A percentile compares a stretch with the other conserved stretches of the same genome.
Evolutionary conservation across 2,329 filamentous ascomycete genomes (phyloP).

Genomic region (Fusarium chuoi): DNA sequence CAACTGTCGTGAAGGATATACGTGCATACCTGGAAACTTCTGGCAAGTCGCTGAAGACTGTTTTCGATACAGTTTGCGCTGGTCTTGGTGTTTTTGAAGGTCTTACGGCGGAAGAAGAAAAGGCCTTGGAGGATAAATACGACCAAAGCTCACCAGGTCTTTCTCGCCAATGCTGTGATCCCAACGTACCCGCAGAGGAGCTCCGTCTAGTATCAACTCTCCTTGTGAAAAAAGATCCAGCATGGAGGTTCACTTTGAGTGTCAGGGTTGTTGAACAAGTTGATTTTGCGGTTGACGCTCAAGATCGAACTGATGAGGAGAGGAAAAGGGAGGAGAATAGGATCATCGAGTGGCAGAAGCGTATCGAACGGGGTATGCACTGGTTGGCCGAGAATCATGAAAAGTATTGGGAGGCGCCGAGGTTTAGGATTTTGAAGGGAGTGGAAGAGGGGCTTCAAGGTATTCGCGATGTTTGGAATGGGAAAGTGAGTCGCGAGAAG

Average conservation of each 20-base stretch:
- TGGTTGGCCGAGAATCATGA: slow-evolving; percentile 7
- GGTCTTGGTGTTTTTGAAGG: slow-evolving; percentile 9
- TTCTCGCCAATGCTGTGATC: slow-evolving; percentile 1
- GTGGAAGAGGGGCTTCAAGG: slow-evolving; percentile 10
- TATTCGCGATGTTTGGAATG: slow-evolving; percentile 1
- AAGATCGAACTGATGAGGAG: not conserved
- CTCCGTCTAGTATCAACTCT: not conserved
- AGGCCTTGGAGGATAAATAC: not conserved
- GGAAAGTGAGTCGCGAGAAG: slow-evolving; percentile 3
- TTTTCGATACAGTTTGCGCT: not conserved
- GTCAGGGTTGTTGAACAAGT: not conserved
- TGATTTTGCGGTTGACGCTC: not conserved
- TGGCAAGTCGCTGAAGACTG: not conserved
- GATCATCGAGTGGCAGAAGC: not conserved
- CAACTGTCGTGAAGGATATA: not conserved
- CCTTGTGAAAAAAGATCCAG: not conserved
- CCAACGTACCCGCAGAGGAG: rapidly evolving
- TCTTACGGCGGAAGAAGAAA: not conserved
- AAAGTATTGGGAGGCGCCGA: not conserved
- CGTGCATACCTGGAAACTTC: not conserved
- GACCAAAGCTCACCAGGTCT: not conserved
- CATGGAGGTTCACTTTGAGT: not conserved
- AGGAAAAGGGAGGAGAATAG: not conserved
- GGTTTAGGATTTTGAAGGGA: not conserved
- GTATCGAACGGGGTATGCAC: not conserved